phyloP scores from a whole-genome alignment of 2,329 filamentous ascomycete species.

The Aspergillus puulaauensis region DNA sequence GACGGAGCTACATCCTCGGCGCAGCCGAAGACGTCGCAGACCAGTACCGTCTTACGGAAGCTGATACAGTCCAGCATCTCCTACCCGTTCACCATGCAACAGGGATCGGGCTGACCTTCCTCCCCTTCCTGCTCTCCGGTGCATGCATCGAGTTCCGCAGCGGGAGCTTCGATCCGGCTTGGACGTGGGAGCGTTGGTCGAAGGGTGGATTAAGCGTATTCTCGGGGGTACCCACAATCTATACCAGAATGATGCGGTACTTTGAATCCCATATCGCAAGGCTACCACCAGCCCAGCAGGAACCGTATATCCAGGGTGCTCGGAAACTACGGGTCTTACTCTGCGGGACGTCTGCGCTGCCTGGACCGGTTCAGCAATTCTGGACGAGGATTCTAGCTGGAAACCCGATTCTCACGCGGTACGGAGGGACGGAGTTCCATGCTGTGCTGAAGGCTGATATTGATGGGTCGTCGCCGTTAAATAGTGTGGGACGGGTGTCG shows the following conservation, averaged over 20 bases:
- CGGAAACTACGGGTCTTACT: slow-evolving; percentile 24
- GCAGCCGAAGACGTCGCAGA: slow-evolving; percentile 32
- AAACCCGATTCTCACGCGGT: slow-evolving; percentile 42
- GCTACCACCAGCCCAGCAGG: slow-evolving; percentile 17
- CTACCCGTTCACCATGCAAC: slow-evolving; percentile 51
- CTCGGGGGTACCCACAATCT: slow-evolving; percentile 51
- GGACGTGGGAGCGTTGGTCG: slow-evolving; percentile 46
- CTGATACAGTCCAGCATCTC: slow-evolving; percentile 42
- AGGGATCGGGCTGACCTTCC: slow-evolving; percentile 40
- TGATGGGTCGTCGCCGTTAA: slow-evolving; percentile 22
- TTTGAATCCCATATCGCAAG: slow-evolving; percentile 35
- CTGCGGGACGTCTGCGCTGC: slow-evolving; percentile 48
- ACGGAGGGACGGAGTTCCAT: slow-evolving; percentile 47
- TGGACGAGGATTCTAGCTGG: slow-evolving; percentile 35
- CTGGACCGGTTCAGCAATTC: slow-evolving; percentile 52
- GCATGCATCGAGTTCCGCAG: slow-evolving; percentile 46
- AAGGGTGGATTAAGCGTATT: slow-evolving; percentile 39
- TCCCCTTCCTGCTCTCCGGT: slow-evolving; percentile 48
- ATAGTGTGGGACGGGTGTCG: slow-evolving; percentile 35
- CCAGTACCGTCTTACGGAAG: slow-evolving; percentile 33
- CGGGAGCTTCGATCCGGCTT: slow-evolving; percentile 41
- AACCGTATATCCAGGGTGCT: slow-evolving; percentile 43
- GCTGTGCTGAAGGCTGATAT: slow-evolving; percentile 44
- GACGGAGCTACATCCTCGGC: slow-evolving; percentile 33
- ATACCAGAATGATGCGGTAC: slow-evolving; percentile 47